Base-by-base conservation (phyloP, 306 rosid species). In the Malus sylvestris region DNA sequence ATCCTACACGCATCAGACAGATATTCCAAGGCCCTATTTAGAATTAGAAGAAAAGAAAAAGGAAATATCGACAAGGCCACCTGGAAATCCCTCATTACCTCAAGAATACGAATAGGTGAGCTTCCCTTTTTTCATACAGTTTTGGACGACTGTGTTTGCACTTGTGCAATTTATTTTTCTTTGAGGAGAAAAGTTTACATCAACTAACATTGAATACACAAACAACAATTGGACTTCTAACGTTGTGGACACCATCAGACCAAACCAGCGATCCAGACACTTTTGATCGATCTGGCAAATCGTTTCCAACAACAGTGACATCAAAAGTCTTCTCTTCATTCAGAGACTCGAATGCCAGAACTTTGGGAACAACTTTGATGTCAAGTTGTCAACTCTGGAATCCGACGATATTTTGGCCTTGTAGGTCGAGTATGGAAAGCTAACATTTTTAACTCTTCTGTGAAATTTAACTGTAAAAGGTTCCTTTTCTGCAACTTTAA, bases 371-470 rank as follows among this genome's bases (percentile, higher is more conserved):
- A 5, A 78, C 85, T 0, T n/a, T 73, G 18, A 80, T 20, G 38
- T 76, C 20, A 15, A 80, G 18, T 78, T 20, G 38, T 76, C 30
- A 15, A 80, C 8, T 22, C 19, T 7, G 8, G 83, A 29, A n/a
- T 20, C 33, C 13, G 69, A 57, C 14, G 35, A 11, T 15, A 82
- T 33, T n/a, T 4, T 67, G 14, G 63, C 63, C 16, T 22, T 22
- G 32, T 59, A 22, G 4, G 32, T 59, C 4, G 15, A 22, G 16
- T 30, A 67, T 13, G 51, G 70, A 25, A 3, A 19, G 40, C 84
- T 86, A 32, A 86, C 87, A 65, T 86, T 86, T 60, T 77, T 86
- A 3, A 78, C 83, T 9, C 53, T 78, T 57, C 87, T 79, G 3
- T 49, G 69, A 72, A 83, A 74, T 10, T 22, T 18, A 6, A 77